Evolutionary conservation across 202 grass and related monocot genomes (phyloP).

Genomic region (Panicum hallii): DNA sequence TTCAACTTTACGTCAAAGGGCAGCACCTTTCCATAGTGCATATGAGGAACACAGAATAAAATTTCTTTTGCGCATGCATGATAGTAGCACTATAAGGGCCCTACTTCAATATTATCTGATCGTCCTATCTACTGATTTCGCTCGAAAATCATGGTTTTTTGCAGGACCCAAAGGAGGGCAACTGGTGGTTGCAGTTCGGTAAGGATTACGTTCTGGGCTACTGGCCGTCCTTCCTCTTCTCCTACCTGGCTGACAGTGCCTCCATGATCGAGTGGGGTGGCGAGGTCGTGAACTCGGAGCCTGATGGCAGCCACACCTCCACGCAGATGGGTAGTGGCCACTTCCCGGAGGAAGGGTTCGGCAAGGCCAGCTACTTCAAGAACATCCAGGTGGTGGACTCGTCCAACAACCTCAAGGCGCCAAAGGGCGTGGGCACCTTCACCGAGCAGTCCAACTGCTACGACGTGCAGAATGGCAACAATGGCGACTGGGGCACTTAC

Average conservation of each 20-base stretch:
- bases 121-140: conserved; percentile 27
- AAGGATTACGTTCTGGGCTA: conserved; percentile 75
- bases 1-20: conserved; percentile 46
- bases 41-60: conserved; percentile 22
- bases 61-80: conserved; percentile 37
- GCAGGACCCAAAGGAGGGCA: conserved; percentile 87
- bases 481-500: conserved; percentile 85
- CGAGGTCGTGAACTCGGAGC: conserved; percentile 83
- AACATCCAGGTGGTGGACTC: conserved; percentile 88
- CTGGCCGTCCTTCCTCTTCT: conserved; percentile 93
- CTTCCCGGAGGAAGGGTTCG: conserved; percentile 88
- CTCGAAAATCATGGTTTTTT: background rate
- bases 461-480: conserved; percentile 84
- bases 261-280: conserved; percentile 96
- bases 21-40: conserved; percentile 45
- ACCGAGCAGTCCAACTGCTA: conserved; percentile 95
- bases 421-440: conserved; percentile 66
- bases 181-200: conserved; percentile 88
- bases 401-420: conserved; percentile 78
- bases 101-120: conserved; percentile 34
- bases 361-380: conserved; percentile 90
- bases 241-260: conserved; percentile 72
- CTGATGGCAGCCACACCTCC: conserved; percentile 78
- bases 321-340: conserved; percentile 89
- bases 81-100: conserved; percentile 37